phyloP scores from a whole-genome alignment of 2,329 filamentous ascomycete species.

The Botrytis galanthina region DNA sequence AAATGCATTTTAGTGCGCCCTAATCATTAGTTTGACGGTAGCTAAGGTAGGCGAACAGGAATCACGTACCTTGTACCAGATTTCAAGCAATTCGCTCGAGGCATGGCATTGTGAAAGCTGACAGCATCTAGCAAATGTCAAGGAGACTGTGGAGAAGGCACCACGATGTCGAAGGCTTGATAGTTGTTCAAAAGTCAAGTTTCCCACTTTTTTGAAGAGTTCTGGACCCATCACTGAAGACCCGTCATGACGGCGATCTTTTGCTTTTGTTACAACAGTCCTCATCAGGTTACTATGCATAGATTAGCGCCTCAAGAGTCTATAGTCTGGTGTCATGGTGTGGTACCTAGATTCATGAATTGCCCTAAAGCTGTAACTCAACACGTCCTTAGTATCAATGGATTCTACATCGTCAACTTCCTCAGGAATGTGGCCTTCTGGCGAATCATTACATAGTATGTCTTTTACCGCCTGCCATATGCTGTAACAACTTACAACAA shows the following conservation, averaged over 20 bases:
- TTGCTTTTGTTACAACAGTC: constrained; percentile 51
- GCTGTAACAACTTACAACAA: constrained; percentile 60
- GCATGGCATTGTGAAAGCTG: constrained; percentile 46
- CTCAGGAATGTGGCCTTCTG: constrained; percentile 80
- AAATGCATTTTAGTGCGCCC: constrained; percentile 68
- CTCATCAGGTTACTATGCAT: constrained; percentile 66
- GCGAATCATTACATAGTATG: constrained; percentile 88
- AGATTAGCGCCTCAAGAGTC: constrained; percentile 17
- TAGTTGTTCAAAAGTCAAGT: constrained; percentile 77
- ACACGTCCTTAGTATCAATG: constrained; percentile 78
- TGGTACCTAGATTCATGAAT: constrained; percentile 86
- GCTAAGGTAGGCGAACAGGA: not conserved
- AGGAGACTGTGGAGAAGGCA: constrained; percentile 88
- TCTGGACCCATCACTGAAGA: constrained; percentile 49
- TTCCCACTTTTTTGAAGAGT: constrained; percentile 65
- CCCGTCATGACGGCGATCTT: constrained; percentile 44
- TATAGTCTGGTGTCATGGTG: not conserved
- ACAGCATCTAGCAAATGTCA: constrained; percentile 82
- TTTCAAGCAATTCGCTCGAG: constrained; percentile 44
- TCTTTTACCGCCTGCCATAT: constrained; percentile 76
- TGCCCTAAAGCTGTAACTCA: constrained; percentile 93
- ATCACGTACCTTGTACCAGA: constrained; percentile 66
- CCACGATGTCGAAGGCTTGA: constrained; percentile 83
- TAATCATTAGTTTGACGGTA: constrained; percentile 38
- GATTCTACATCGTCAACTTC: constrained; percentile 71